Evolutionary conservation across 2,329 filamentous ascomycete species (phyloP).

Genomic region (Dothidotthia symphoricarpi): DNA sequence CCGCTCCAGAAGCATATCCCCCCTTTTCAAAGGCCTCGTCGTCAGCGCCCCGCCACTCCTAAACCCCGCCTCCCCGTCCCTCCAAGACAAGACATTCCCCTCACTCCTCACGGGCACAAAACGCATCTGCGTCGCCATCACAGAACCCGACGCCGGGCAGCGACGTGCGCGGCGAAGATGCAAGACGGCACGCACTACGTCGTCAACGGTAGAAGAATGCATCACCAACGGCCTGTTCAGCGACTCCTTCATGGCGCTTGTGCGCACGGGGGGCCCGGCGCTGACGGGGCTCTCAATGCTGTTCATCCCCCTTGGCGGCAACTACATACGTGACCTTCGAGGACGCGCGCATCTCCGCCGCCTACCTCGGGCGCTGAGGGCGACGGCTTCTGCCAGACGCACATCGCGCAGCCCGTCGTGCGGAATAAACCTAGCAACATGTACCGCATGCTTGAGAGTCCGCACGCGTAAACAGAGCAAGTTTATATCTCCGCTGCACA

Average conservation of each 20-base stretch:
- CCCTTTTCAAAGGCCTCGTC: slow-evolving; percentile 28
- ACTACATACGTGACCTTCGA: slow-evolving; percentile 36
- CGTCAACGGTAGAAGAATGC: slow-evolving; percentile 44
- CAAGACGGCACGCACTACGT: slow-evolving; percentile 35
- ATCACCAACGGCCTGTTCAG: slow-evolving; percentile 40
- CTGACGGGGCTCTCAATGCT: slow-evolving; percentile 32
- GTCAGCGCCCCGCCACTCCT: slow-evolving; percentile 32
- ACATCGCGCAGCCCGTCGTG: slow-evolving; percentile 36
- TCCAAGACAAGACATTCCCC: slow-evolving; percentile 28
- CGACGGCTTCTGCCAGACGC: slow-evolving; percentile 29
- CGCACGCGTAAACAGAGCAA: slow-evolving; percentile 35
- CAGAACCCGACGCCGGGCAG: slow-evolving; percentile 29
- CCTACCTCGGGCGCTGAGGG: slow-evolving; percentile 31
- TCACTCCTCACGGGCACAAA: slow-evolving; percentile 30
- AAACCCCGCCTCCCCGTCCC: slow-evolving; percentile 21
- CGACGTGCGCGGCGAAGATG: slow-evolving; percentile 31
- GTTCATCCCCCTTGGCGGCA: slow-evolving; percentile 27
- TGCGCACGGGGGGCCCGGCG: slow-evolving; percentile 32
- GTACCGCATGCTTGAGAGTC: slow-evolving; percentile 26
- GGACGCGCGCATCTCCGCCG: slow-evolving; percentile 31
- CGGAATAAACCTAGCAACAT: slow-evolving; percentile 35
- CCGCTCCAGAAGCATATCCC: slow-evolving; percentile 27
- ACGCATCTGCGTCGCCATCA: slow-evolving; percentile 33
- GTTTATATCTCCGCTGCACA: slow-evolving; percentile 27
- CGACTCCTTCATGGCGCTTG: slow-evolving; percentile 37